Conservation (phyloP, 2,329 filamentous ascomycete species). For the Scedosporium aurantiacum region DNA sequence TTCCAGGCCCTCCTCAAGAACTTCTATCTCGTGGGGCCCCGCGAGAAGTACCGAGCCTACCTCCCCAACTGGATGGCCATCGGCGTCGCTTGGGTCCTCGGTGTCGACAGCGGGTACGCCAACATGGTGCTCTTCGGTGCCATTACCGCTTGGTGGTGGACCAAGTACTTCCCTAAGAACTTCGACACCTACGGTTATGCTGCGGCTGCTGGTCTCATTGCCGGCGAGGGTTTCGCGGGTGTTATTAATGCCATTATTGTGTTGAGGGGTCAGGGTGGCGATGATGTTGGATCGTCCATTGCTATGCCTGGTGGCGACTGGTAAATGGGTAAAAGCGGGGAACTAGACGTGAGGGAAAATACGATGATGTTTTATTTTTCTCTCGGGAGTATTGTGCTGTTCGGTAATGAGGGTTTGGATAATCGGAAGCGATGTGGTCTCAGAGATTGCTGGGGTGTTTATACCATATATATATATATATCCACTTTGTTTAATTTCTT, state of each 20-base stretch:
- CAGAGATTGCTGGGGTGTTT: too few species aligned
- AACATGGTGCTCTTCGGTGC: slow-evolving; percentile 48
- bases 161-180: slow-evolving; percentile 33
- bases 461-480: too few species aligned
- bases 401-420: too few species aligned
- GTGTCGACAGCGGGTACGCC: slow-evolving; percentile 41
- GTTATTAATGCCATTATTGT: slow-evolving; percentile 43
- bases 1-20: slow-evolving; percentile 42
- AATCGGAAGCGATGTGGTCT: too few species aligned
- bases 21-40: slow-evolving; percentile 38
- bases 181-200: slow-evolving; percentile 49
- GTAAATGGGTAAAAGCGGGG: neutral
- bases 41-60: slow-evolving; percentile 43
- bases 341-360: too few species aligned
- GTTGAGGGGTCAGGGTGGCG: slow-evolving; percentile 17
- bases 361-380: too few species aligned
- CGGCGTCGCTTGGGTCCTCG: slow-evolving; percentile 47
- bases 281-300: slow-evolving; percentile 7
- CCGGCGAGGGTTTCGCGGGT: slow-evolving; percentile 52
- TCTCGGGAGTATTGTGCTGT: too few species aligned
- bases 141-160: slow-evolving; percentile 41
- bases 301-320: slow-evolving; percentile 10
- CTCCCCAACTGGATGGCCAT: slow-evolving; percentile 54
- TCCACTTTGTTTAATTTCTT: too few species aligned
- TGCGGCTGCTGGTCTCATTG: slow-evolving; percentile 49